Evolutionary conservation across 2,329 filamentous ascomycete species (phyloP), one percentile per base, ranked within the genome.

Genomic region (Cordyceps cicadae): DNA sequence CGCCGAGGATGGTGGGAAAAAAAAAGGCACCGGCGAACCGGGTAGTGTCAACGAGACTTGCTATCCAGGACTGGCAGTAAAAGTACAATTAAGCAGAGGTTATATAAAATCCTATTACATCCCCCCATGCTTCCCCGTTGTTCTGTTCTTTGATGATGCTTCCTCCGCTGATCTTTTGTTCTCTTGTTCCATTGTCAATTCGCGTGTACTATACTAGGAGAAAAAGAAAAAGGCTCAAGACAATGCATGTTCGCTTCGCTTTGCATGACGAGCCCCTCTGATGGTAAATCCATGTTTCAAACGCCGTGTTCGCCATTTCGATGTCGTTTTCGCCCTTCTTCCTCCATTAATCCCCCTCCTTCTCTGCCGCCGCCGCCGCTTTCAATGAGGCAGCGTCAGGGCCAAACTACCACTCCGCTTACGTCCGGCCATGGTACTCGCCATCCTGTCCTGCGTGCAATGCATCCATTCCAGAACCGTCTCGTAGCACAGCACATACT

Each of bases 401-500:
- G 51, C 57, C 41, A 66, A 54, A 29, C 66, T 67, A 9, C 65
- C 66, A 32, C 64, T 68, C 26, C 66, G 62, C 51, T 62, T 64
- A 48, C 66, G 60, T 19, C 62, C 64, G 14, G 63, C 66, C 9
- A 49, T 45, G 15, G 45, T 21, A 21, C 24, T 45, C 11, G 54
- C 32, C 55, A 62, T 56, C 52, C 63, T 55, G 34, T 74, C 79
- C 59, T 83, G 76, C 45, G 78, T 67, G 64, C 81, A 74, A 67
- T 74, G 76, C 32, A 94, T 74, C 92, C 93, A 99, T 74, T 97
- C 93, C 59, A 95, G 77, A 7, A 97, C 82, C 46, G 90, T 95
- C 77, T 99, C 94, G 72, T 99, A 99, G 73, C 94, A 99, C 39
- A 99, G 84, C 54, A 97, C 93, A 75, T 89, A 97, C 72, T 99